These are phyloP conservation scores for Ramichloridium luteum DNA, from an alignment of 2,329 filamentous ascomycete genomes.

Conservation along the genomic window DNA sequence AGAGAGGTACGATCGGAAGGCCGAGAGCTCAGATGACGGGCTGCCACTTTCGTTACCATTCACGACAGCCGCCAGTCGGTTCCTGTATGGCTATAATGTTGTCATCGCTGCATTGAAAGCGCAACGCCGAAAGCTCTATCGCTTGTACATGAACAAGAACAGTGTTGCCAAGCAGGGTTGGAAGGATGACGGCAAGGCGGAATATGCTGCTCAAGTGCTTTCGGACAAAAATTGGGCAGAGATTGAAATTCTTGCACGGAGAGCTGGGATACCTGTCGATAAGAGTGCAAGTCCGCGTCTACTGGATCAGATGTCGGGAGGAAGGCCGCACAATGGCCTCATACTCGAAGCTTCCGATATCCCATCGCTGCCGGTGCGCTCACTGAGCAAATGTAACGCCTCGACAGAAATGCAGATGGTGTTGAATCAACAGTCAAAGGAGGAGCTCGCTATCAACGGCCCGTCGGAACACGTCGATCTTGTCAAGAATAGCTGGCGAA, in stretches of 20 bases:
- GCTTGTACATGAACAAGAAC: constrained; percentile 57
- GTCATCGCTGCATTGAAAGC: constrained; percentile 67
- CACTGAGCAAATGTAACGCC: constrained; percentile 22
- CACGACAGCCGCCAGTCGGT: constrained; percentile 79
- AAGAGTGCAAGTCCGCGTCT: constrained; percentile 9
- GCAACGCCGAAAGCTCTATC: constrained; percentile 62
- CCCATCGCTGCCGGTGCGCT: constrained; percentile 40
- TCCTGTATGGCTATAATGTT: constrained; percentile 73
- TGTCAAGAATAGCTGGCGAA: constrained; percentile 34
- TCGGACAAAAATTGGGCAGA: not conserved
- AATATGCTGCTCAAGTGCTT: constrained; percentile 5
- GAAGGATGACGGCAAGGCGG: constrained; percentile 6
- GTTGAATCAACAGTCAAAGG: constrained; percentile 51
- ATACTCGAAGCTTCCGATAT: constrained; percentile 78
- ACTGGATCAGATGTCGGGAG: constrained; percentile 70
- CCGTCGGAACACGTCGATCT: constrained; percentile 40
- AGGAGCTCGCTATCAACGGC: constrained; percentile 66
- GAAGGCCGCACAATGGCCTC: constrained; percentile 79
- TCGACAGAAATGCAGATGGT: constrained; percentile 44
- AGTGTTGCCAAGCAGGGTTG: constrained; percentile 12
- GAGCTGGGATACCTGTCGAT: constrained; percentile 42
- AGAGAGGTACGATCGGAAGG: too few relatives aligned
- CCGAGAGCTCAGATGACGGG: constrained; percentile 17
- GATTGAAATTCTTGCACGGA: constrained; percentile 16
- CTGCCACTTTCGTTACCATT: constrained; percentile 45